Evolutionary conservation across 345 rosid genomes (phyloP).

Genomic region (Moricandia arvensis): DNA sequence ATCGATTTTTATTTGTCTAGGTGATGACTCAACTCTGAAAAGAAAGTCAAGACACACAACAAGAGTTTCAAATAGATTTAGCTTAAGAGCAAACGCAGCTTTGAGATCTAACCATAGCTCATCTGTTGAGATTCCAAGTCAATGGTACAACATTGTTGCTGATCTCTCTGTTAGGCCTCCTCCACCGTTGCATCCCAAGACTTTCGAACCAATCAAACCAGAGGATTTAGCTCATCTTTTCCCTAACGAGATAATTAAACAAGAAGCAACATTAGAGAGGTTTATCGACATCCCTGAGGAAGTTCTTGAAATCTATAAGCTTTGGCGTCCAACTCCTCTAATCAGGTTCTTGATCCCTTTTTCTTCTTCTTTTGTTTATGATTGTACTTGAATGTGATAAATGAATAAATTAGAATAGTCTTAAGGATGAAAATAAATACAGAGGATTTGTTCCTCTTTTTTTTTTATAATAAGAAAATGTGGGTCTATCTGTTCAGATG

Average conservation of each 20-base stretch:
- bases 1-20: slow-evolving; percentile 13
- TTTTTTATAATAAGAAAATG: not conserved
- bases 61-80: slow-evolving; percentile 42
- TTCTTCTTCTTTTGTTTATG: not conserved
- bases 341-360: slow-evolving; percentile 55
- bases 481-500: not conserved
- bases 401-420: not conserved
- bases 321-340: slow-evolving; percentile 96
- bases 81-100: slow-evolving; percentile 47
- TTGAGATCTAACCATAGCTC: slow-evolving; percentile 26
- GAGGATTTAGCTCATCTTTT: slow-evolving; percentile 80
- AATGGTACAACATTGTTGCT: slow-evolving; percentile 57
- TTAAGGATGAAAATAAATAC: not conserved
- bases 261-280: slow-evolving; percentile 67
- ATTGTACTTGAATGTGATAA: not conserved
- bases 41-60: not conserved
- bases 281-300: slow-evolving; percentile 85
- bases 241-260: slow-evolving; percentile 78
- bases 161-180: slow-evolving; percentile 86
- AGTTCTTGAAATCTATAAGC: slow-evolving; percentile 72
- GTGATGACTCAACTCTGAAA: slow-evolving; percentile 21
- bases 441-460: not conserved
- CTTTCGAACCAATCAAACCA: slow-evolving; percentile 66
- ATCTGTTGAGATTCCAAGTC: slow-evolving; percentile 50
- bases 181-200: slow-evolving; percentile 74